These are phyloP conservation scores for Diaporthe humulicola DNA, from an alignment of 2,329 filamentous ascomycete species.

Conservation along the genomic window DNA sequence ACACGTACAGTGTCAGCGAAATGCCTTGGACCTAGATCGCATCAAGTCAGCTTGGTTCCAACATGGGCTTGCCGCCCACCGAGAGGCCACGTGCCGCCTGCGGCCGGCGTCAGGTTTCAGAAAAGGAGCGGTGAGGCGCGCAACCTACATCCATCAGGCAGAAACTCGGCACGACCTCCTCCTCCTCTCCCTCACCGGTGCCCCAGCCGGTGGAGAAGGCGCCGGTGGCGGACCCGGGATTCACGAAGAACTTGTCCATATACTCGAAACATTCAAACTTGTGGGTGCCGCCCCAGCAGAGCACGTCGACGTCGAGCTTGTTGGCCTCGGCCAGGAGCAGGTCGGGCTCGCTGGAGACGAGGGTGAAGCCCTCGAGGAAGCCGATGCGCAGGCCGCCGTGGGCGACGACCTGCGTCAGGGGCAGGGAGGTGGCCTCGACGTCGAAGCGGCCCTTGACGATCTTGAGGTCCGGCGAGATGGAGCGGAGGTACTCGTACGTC, in stretches of 20 bases:
- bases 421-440: constrained; percentile 75
- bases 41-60: constrained; percentile 4
- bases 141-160: constrained; percentile 95
- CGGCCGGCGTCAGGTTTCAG: not conserved
- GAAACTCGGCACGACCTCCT: constrained; percentile 89
- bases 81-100: not conserved
- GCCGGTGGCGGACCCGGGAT: constrained; percentile 76
- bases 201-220: constrained; percentile 72
- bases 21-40: constrained; percentile 88
- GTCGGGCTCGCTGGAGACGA: constrained; percentile 76
- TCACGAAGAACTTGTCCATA: constrained; percentile 82
- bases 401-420: constrained; percentile 75
- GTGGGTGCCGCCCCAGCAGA: constrained; percentile 78
- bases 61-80: constrained; percentile 14
- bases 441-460: constrained; percentile 78
- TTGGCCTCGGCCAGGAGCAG: constrained; percentile 77
- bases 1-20: constrained; percentile 95
- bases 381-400: constrained; percentile 76
- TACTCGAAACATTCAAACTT: constrained; percentile 79
- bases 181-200: constrained; percentile 70
- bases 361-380: constrained; percentile 77
- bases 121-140: not conserved
- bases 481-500: constrained; percentile 84
- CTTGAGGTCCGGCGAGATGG: constrained; percentile 79
- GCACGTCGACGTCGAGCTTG: constrained; percentile 76